phyloP scores from a whole-genome alignment of 129 eudicot genomes.

The Centrapalus pauciflorus region DNA sequence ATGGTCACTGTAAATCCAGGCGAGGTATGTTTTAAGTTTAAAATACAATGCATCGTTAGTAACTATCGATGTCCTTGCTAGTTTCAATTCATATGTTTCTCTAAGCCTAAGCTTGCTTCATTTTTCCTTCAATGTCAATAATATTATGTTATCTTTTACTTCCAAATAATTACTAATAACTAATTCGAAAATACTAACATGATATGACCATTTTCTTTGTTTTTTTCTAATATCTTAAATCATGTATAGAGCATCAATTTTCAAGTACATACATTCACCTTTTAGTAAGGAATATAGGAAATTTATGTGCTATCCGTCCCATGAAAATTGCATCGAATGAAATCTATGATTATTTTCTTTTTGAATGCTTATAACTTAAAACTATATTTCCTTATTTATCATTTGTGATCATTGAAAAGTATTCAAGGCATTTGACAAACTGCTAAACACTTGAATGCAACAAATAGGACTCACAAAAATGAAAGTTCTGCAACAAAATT shows the following conservation, averaged over 20 bases:
- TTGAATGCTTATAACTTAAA: background rate
- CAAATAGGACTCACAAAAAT: no score
- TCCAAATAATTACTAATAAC: background rate
- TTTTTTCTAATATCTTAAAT: background rate
- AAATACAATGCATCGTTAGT: background rate
- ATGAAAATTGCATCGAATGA: background rate
- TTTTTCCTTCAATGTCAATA: background rate
- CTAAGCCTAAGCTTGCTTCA: background rate
- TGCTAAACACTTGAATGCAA: background rate
- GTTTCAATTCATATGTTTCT: background rate
- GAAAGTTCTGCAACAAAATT: no score
- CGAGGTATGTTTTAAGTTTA: constrained; percentile 47
- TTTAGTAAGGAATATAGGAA: background rate
- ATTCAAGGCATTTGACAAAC: background rate
- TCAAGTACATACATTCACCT: background rate
- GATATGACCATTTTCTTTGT: background rate
- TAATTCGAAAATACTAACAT: background rate
- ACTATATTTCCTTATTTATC: background rate
- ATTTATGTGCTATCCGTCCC: background rate
- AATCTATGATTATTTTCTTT: background rate
- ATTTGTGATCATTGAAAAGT: background rate
- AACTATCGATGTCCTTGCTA: background rate
- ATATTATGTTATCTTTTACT: background rate
- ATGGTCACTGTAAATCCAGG: constrained; percentile 70
- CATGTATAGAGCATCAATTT: background rate